These are phyloP conservation scores for Calocera viscosa DNA, from an alignment of 768 basidiomycete species.

Conservation along the genomic window DNA sequence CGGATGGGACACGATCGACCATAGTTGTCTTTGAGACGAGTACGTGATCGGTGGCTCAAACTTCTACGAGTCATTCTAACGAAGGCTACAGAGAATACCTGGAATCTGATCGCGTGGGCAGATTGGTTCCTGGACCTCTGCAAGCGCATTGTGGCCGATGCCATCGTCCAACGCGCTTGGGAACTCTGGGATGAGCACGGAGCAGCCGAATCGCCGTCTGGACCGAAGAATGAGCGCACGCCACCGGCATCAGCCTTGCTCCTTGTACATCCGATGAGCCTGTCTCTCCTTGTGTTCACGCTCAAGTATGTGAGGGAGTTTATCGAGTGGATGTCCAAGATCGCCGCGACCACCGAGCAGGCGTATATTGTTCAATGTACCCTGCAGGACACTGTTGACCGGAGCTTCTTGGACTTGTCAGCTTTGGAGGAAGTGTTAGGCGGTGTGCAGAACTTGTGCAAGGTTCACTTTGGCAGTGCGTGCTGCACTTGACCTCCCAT, in stretches of 20 bases:
- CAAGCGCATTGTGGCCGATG: not conserved
- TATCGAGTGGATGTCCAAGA: slow-evolving; percentile 2
- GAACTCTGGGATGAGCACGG: not conserved
- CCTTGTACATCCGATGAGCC: not conserved
- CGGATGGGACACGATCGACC: not conserved
- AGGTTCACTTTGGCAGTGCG: not conserved
- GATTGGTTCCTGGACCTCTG: slow-evolving; percentile 5
- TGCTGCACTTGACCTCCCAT: not conserved
- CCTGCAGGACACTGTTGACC: not conserved
- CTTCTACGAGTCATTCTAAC: not conserved
- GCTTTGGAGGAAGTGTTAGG: not conserved
- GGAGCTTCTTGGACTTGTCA: not conserved
- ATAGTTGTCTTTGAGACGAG: not conserved
- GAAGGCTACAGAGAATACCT: not conserved
- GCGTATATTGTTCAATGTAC: slow-evolving; percentile 1
- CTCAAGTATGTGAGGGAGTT: slow-evolving; percentile 3
- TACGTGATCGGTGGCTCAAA: not conserved
- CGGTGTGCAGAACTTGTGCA: not conserved
- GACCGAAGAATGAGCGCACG: not conserved
- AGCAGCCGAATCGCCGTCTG: not conserved
- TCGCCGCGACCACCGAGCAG: not conserved
- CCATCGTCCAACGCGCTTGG: slow-evolving; percentile 2
- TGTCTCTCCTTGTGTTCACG: not conserved
- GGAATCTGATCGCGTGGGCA: not conserved
- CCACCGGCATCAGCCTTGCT: not conserved